These are phyloP conservation scores for Ziziphus jujuba DNA, from an alignment of 306 rosid species.

Conservation along the genomic window DNA sequence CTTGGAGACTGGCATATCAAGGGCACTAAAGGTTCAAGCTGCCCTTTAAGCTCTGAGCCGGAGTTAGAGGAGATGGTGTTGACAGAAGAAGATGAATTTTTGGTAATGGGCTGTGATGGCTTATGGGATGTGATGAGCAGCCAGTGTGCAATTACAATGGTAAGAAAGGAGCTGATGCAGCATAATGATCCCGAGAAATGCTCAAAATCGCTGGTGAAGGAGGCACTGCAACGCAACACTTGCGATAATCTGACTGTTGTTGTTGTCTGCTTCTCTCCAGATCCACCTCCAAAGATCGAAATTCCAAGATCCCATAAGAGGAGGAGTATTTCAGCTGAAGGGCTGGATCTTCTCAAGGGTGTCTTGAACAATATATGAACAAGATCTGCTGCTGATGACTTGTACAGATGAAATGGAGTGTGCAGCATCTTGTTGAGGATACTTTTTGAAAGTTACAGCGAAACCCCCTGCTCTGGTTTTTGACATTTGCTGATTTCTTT, in stretches of 20 bases:
- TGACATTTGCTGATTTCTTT: conserved; percentile 26
- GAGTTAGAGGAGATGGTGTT: conserved; percentile 53
- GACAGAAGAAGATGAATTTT: conserved; percentile 63
- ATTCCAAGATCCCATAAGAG: conserved; percentile 56
- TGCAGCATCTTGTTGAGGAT: conserved; percentile 15
- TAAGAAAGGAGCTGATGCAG: conserved; percentile 57
- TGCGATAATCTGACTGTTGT: conserved; percentile 66
- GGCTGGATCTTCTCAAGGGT: conserved; percentile 71
- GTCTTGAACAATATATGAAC: conserved; percentile 48
- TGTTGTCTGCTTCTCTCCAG: conserved; percentile 60
- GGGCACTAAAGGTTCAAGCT: conserved; percentile 55
- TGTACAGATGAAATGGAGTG: conserved; percentile 34
- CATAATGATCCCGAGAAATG: conserved; percentile 56
- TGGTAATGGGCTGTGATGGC: conserved; percentile 72
- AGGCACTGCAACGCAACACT: conserved; percentile 64
- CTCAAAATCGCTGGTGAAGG: conserved; percentile 52
- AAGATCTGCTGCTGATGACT: conserved; percentile 1
- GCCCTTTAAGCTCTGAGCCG: conserved; percentile 67
- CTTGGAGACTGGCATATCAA: conserved; percentile 80
- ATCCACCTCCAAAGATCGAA: conserved; percentile 61
- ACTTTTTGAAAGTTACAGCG: conserved; percentile 33
- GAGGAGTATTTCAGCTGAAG: conserved; percentile 76
- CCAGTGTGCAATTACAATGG: conserved; percentile 79
- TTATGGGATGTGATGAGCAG: conserved; percentile 84
- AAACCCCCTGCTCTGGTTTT: conserved; percentile 1